Evolutionary conservation across 2,329 filamentous ascomycete genomes (phyloP), one percentile per base, ranked within the genome.

Genomic region (Rutstroemia sp.): DNA sequence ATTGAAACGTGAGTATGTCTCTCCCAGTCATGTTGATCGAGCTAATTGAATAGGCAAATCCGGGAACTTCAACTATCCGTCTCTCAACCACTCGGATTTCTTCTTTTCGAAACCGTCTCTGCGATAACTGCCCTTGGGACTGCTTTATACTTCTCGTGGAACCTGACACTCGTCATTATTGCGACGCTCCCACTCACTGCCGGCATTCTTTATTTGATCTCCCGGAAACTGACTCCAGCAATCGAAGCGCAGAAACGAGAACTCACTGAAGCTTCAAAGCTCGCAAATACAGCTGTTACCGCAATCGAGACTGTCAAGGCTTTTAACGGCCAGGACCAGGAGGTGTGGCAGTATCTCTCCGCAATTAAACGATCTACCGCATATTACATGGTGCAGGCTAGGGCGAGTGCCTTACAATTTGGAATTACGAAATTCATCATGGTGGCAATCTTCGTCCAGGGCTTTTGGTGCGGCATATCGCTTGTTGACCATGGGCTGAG

Each of bases 221-320:
- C 84, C 2, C 74, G 75, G 2, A 77, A 75, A 39, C 76, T 94
- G 38, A 80, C 86, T 36, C 73, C 78, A 3, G 83, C 83, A 10
- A 84, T 92, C n/a, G 76, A 81, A 60, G 74, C 74, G 2, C 91
- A 96, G 65, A 84, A 87, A 56, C 71, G 72, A 1, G 79, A 85
- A 56, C 78, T 96, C 0, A 81, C 81, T 2, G 73, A 78, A 48
- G 89, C 89, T 0, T 85, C 90, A 0, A 92, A 89, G 65, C 76
- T 84, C 55, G 80, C 84, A 1, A 84, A 82, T 9, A 86, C 83
- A 10, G 84, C 89, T 0, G 78, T 95, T 9, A 76, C 77, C 1
- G 84, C 82, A 2, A 92, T 96, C 40, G 89, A 95, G 59, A 81
- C 88, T 0, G 89, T 97, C 66, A 96, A 96, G 69, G 86, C 84